Evolutionary conservation across 2,329 filamentous ascomycete species (phyloP), one percentile per base, ranked within the genome.

Genomic region (Cladosporium halotolerans): DNA sequence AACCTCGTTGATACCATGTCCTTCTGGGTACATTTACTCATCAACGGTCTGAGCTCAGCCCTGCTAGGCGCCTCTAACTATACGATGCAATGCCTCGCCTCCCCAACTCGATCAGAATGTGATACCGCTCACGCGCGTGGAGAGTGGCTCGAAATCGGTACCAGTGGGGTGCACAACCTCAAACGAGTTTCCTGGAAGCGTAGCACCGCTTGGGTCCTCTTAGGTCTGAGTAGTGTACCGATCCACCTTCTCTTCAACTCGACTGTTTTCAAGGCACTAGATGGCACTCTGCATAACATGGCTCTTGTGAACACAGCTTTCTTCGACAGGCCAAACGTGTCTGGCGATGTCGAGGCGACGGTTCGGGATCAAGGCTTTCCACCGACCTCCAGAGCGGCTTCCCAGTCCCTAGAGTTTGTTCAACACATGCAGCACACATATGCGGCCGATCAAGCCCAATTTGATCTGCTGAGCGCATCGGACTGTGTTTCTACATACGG

Each of bases 51-150:
- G 36, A 70, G 72, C 31, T 77, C 75, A 0, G 52, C 70, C 2
- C 54, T 79, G 16, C 67, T 79, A 1, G 68, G 70, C 1, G 74
- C 74, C 6, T 75, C 72, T 41, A 78, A 78, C 59, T 78, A 76
- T 55, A 73, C 70, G 53, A 79, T 79, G 74, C 79, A 81, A 57
- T 68, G 73, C 18, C 63, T 82, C 10, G 72, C 65, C n/a, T 71
- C 77, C 1, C 79, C 79, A 0, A 79, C 74, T 1, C 65, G 79
- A 28, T 33, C 38, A n/a, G 76, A 81, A 40, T 61, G 81, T 9
- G 73, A 81, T 45, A 59, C 58, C 13, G 76, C 76, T 0, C 79
- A 82, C 63, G 47, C 57, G 0, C 57, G 60, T 47, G 63, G 67
- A 2, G 63, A 58, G 13, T 74, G 71, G 70, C 61, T 79, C 1